Evolutionary conservation across 768 basidiomycete species (phyloP).

Genomic region (Mycena olivaceomarginata): DNA sequence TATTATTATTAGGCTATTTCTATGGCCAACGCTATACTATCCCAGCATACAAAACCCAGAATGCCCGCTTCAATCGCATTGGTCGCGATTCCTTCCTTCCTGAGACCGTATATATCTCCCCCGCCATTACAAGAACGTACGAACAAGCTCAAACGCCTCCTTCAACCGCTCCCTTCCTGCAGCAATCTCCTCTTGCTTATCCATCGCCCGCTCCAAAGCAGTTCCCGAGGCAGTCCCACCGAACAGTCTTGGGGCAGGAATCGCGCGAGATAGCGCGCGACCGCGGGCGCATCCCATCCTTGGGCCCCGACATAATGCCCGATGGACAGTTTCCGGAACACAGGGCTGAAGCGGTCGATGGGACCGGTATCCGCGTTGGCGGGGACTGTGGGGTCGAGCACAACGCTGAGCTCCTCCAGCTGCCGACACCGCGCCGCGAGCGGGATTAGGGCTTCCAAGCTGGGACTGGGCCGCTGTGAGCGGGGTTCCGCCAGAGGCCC

Average conservation of each 20-base stretch:
- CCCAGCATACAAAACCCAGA: too few species aligned
- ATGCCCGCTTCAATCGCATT: too few species aligned
- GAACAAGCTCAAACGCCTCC: slow-evolving; percentile 9
- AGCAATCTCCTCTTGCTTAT: background rate
- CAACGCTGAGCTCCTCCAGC: slow-evolving; percentile 15
- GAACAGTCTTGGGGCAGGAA: slow-evolving; percentile 1
- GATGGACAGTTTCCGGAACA: slow-evolving; percentile 11
- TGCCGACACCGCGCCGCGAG: slow-evolving; percentile 8
- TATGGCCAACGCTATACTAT: too few species aligned
- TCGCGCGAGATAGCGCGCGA: slow-evolving; percentile 1
- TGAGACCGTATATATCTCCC: too few species aligned
- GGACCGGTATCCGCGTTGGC: background rate
- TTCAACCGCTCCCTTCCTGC: background rate
- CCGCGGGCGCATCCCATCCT: slow-evolving; percentile 7
- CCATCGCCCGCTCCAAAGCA: slow-evolving; percentile 12
- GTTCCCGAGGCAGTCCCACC: background rate
- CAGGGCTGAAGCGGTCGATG: slow-evolving; percentile 9
- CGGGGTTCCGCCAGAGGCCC: background rate
- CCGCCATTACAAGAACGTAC: background rate
- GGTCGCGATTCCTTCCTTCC: too few species aligned
- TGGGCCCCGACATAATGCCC: background rate
- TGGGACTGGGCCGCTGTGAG: background rate
- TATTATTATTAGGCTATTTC: too few species aligned
- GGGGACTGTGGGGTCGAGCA: slow-evolving; percentile 13
- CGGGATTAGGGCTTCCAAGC: background rate